Evolutionary conservation across 164 flowering plant species (phyloP).

Genomic region (Nelumbo lutea): DNA sequence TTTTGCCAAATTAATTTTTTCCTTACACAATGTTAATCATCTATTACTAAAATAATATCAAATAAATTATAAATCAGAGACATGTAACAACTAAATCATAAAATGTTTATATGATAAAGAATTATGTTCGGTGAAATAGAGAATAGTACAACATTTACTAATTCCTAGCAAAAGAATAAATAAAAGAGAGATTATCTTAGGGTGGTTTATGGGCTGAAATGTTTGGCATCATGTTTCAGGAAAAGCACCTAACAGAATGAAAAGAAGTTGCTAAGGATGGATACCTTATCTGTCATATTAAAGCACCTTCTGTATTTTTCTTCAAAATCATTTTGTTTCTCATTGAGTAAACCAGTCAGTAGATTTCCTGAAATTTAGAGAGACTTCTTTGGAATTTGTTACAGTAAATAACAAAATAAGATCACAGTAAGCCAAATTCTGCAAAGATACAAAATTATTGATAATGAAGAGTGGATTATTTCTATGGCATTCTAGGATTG

Average conservation of each 20-base stretch:
- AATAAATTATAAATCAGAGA: too few species aligned
- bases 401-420: neutral
- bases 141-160: neutral
- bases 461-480: neutral
- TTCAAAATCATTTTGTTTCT: conserved; percentile 65
- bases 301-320: conserved; percentile 52
- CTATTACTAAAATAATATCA: too few species aligned
- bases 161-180: neutral
- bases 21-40: too few species aligned
- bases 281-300: conserved; percentile 62
- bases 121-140: too few species aligned
- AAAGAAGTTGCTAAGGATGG: neutral
- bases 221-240: too few species aligned
- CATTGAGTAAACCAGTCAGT: conserved; percentile 38
- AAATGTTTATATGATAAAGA: too few species aligned
- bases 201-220: too few species aligned
- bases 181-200: neutral
- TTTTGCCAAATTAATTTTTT: too few species aligned
- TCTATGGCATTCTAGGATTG: neutral
- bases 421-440: neutral
- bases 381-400: neutral
- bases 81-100: too few species aligned
- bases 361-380: conserved; percentile 38
- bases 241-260: neutral
- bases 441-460: too few species aligned